Evolutionary conservation across 148 eudicot genomes (phyloP), one percentile per base, ranked within the genome.

Genomic region (Rheum nobile): DNA sequence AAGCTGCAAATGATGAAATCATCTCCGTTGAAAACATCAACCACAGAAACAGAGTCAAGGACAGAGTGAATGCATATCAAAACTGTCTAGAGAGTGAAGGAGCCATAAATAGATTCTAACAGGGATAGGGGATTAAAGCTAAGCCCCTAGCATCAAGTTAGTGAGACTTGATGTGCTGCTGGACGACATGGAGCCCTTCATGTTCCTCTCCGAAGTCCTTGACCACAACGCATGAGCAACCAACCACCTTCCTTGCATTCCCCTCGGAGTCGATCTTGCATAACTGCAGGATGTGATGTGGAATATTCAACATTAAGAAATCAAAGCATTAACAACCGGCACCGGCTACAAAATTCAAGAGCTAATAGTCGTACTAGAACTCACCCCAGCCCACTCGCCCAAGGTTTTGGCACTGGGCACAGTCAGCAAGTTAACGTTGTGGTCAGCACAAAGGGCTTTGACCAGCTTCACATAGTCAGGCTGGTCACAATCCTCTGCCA

Each of bases 331-430:
- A 35, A 71, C 13, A 38, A 14, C n/a, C n/a, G n/a, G n/a, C n/a
- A n/a, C n/a, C n/a, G n/a, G n/a, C n/a, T n/a, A n/a, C n/a, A n/a
- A n/a, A n/a, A n/a, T n/a, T n/a, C n/a, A n/a, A n/a, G n/a, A 8
- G 1, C 13, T 32, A 21, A 29, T 13, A n/a, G 3, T 48, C 2
- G 21, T 3, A 19, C 2, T 14, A 1, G 3, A 1, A 28, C 68
- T 61, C 75, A 84, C 87, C 32, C 85, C 87, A 75, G 79, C 79
- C 87, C 84, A 78, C 75, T 84, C 86, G 42, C 86, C 82, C 43
- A 84, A 84, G 44, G 79, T 82, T 73, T 84, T 84, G 14, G 84
- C 79, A 77, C 77, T 81, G 1, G 82, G 79, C 26, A 84, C 85
- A 11, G 77, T 37, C 17, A 84, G 77, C 77, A 82, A 79, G 83